Evolutionary conservation across 2,329 filamentous ascomycete species (phyloP), one percentile per base, ranked within the genome.

Genomic region (Hortaea sp.): DNA sequence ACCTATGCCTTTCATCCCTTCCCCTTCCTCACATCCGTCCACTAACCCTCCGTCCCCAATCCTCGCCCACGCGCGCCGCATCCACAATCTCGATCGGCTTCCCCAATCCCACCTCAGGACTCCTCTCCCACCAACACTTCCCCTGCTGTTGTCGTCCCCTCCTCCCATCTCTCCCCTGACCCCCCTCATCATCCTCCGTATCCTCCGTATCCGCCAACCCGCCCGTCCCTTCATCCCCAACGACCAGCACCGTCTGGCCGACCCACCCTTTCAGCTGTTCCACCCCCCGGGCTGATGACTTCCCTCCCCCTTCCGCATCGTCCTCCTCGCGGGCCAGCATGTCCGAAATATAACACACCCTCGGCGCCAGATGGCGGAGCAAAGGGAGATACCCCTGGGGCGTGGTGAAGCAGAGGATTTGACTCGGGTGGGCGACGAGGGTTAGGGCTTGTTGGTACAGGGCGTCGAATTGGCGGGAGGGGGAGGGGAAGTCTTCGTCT

Each of bases 81-180:
- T 97, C 90, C 3, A 95, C 88, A 12, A 97, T 81, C 35, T 94
- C 81, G 29, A 95, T 82, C 4, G 88, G 86, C 61, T 92, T 84
- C 11, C 90, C 90, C 47, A 89, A 74, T 2, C 90, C 89, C 27
- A 94, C 88, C 49, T 87, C 79, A 39, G 88, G 84, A 47, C 88
- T 80, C 45, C 77, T 74, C 65, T 88, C 81, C 83, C 84, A 92
- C 86, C 86, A 90, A 49, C 75, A 72, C 47, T 89, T 74, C 2
- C 90, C 89, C 27, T 94, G 88, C 49, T 87, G 79, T 40, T 88
- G 84, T 47, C 88, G 80, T 45, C 77, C 74, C 64, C 88, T 81
- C 83, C 84, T 92, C 86, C 86, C 90, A 49, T 75, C 72, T 62
- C 61, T 74, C 49, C 39, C 44, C 45, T 28, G 54, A 4, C 27